phyloP scores from a whole-genome alignment of 257 asterid genomes.

The Petunia secreta region DNA sequence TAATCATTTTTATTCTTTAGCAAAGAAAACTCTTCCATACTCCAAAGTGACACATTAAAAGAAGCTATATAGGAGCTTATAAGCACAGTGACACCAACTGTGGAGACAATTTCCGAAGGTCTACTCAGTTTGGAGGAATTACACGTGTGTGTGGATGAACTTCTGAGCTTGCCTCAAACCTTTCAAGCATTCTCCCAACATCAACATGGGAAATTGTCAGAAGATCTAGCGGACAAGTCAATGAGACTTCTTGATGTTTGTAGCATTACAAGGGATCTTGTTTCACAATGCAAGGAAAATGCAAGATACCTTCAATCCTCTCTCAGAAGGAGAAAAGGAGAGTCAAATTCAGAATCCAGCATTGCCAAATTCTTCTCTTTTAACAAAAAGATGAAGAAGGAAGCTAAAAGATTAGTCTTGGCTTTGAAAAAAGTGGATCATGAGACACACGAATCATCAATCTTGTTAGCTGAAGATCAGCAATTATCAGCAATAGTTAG shows the following conservation, averaged over 20 bases:
- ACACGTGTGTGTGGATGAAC: constrained; percentile 20
- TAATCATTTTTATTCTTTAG: no score
- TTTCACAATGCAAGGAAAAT: constrained; percentile 8
- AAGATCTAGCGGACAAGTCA: constrained; percentile 3
- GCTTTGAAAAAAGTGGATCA: background rate
- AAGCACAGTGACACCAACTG: background rate
- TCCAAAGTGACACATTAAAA: no score
- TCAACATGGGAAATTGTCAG: constrained; percentile 14
- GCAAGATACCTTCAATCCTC: constrained; percentile 1
- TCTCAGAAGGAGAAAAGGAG: constrained; percentile 23
- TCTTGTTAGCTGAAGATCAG: no score
- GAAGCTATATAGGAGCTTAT: no score
- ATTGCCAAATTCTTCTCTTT: constrained; percentile 26
- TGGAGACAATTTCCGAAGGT: constrained; percentile 2
- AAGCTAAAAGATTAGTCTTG: no score
- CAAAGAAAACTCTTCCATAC: no score
- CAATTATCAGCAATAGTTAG: no score
- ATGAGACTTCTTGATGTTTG: constrained; percentile 25
- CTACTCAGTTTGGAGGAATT: constrained; percentile 19
- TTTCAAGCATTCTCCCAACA: constrained; percentile 17
- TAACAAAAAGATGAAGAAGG: no score
- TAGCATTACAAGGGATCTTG: constrained; percentile 8
- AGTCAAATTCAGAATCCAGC: background rate
- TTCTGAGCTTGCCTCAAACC: constrained; percentile 30
- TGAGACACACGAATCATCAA: no score